phyloP scores from a whole-genome alignment of 345 rosid genomes.

The Triadica sebifera region DNA sequence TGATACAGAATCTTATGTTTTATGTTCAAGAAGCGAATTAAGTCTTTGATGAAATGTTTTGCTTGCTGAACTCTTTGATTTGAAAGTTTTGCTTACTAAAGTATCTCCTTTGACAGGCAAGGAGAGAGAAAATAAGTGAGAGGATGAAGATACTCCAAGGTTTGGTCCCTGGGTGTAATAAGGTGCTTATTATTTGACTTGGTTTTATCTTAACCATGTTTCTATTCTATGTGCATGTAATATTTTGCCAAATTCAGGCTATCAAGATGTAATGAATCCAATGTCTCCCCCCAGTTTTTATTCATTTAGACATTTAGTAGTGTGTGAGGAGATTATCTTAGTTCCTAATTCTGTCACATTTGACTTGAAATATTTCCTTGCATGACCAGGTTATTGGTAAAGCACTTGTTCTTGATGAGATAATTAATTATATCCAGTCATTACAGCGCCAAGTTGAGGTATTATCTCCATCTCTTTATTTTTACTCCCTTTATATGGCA shows the following conservation, averaged over 20 bases:
- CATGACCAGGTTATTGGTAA: conserved; percentile 69
- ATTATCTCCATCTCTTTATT: conserved; percentile 1
- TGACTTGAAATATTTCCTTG: background rate
- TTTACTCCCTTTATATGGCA: background rate
- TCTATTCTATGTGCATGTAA: background rate
- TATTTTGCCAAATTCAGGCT: background rate
- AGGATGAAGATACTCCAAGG: conserved; percentile 91
- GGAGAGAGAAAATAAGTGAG: conserved; percentile 91
- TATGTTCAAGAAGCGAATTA: background rate
- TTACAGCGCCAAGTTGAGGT: conserved; percentile 90
- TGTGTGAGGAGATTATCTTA: background rate
- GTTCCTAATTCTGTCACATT: background rate
- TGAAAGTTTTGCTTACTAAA: background rate
- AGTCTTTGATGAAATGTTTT: background rate
- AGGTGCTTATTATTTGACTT: conserved; percentile 38
- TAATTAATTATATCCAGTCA: conserved; percentile 84
- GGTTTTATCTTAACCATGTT: conserved; percentile 10
- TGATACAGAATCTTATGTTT: background rate
- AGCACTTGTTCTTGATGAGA: conserved; percentile 88
- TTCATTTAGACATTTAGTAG: background rate
- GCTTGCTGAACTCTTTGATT: background rate
- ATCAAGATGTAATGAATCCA: conserved; percentile 4
- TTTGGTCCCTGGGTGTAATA: conserved; percentile 90
- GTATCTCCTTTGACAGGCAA: conserved; percentile 44
- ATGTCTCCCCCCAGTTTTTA: background rate